A percentile compares a stretch with the other conserved stretches of the same genome.
These are phyloP conservation scores for Phalaenopsis hybrid DNA, from an alignment of 116 monocot genomes.

Conservation along the genomic window DNA sequence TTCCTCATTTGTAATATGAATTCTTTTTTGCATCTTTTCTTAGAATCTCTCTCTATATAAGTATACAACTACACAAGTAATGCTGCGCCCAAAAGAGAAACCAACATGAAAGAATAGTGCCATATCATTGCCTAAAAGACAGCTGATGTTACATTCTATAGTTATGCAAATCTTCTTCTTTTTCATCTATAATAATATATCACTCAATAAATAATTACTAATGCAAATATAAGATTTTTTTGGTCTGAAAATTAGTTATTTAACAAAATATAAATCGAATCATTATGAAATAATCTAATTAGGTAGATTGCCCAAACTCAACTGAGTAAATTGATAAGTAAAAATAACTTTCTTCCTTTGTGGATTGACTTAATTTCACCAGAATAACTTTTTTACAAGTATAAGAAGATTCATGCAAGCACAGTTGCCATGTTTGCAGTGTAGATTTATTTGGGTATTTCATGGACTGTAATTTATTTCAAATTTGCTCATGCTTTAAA, in stretches of 20 bases:
- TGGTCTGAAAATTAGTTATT: neutral
- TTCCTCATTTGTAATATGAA: no score
- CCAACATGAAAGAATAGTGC: no score
- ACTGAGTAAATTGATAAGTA: neutral
- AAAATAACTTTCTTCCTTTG: neutral
- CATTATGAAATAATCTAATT: neutral
- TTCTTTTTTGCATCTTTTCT: no score
- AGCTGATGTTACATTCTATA: no score
- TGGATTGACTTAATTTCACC: neutral
- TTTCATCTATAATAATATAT: neutral
- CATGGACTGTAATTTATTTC: neutral
- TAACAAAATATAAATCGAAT: neutral
- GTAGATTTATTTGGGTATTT: neutral
- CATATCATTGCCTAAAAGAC: no score
- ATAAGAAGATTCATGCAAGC: no score
- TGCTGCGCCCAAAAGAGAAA: no score
- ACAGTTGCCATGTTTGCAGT: neutral
- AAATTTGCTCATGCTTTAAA: neutral
- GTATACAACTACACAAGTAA: no score
- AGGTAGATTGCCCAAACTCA: neutral
- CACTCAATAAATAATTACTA: neutral
- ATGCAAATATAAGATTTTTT: neutral
- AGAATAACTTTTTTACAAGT: neutral
- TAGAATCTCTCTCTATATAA: no score
- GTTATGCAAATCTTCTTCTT: no score